Evolutionary conservation across 2,329 filamentous ascomycete genomes (phyloP), one percentile per base, ranked within the genome.

Genomic region (Aspergillus tanneri): DNA sequence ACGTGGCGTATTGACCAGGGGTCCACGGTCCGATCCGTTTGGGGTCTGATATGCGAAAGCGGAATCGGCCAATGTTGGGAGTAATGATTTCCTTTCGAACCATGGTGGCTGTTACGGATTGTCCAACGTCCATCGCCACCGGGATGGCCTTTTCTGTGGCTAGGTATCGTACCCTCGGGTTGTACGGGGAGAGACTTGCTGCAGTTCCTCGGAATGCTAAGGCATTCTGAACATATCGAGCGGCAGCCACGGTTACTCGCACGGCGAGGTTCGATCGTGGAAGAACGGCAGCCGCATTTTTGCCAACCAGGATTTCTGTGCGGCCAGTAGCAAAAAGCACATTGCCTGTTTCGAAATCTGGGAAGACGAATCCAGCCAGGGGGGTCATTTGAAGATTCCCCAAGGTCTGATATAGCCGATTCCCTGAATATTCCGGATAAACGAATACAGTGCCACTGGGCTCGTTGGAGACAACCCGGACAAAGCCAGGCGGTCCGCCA

Each of bases 351-450:
- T 79, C 78, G 60, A 88, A 92, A 64, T 91, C 83, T 0, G 89
- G 88, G 27, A 95, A 77, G 2, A 80, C 81, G 40, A 92, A 66
- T 3, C 90, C 88, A 2, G 87, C 81, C 14, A 73, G 71, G 0
- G 88, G 87, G 24, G 84, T 85, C 6, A 78, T 69, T 30, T 79
- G 74, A 11, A 95, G 72, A 62, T 95, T 95, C 1, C 90, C 90
- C 0, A 95, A 77, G 0, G 86, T 88, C 66, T 95, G 89, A 59
- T 95, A 95, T 0, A 93, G 72, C 12, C 88, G 76, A 66, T 95
- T 95, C 6, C 90, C 90, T 0, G 86, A 90, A 65, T 87, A 95
- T 64, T 95, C 90, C 0, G 90, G 90, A 67, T 89, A 95, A 2
- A 86, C 75, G 11, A 95, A 67, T 2, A 81, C 75, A 1, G 72